Evolutionary conservation across 352 stramenopile species (phyloP), one percentile per base, ranked within the genome.

Genomic region (Thalassiosira mediterranea): DNA sequence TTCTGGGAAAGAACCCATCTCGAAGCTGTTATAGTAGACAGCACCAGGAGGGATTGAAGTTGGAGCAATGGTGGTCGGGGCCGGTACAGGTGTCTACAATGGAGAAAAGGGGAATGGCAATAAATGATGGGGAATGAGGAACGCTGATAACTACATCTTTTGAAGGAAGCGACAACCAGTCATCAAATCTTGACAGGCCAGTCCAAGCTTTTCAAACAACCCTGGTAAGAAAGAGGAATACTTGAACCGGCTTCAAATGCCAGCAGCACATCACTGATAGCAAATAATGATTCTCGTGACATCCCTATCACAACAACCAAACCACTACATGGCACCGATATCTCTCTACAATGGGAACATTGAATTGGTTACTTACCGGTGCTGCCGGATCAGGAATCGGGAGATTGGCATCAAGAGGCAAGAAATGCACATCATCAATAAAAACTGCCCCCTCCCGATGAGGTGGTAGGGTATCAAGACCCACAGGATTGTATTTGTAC

Each of bases 1-100:
- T 29, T 67, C 32, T 15, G 63, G 56, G 19, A 81, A 81, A 44
- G 42, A 31, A 8, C 63, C 72, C n/a, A n/a, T 29, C 51, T 81
- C 72, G 51, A 81, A 81, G 10, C 64, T 42, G n/a, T 59, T 29
- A 21, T 64, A 81, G 48, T 64, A 81, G 1, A 68, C 29, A 2
- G 69, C 51, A 32, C 37, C 40, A 8, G 51, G 29, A 46, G 69
- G 60, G 17, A 46, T 57, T 1, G 38, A 56, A 17, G 58, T 65
- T 23, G 70, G 64, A 44, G 48, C 26, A 44, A 61, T 61, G n/a
- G 4, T 61, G 21, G 28, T 44, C 8, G 37, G 37, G 37, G 37
- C 37, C 37, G 37, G 37, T 15, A 44, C 37, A 44, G 37, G 37
- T 15, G 37, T 44, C 37, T 15, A 44, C 37, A 44, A 44, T 44